These are phyloP conservation scores for Aegilops umbellulata DNA, from an alignment of 176 grass and related monocot genomes.

Conservation along the genomic window DNA sequence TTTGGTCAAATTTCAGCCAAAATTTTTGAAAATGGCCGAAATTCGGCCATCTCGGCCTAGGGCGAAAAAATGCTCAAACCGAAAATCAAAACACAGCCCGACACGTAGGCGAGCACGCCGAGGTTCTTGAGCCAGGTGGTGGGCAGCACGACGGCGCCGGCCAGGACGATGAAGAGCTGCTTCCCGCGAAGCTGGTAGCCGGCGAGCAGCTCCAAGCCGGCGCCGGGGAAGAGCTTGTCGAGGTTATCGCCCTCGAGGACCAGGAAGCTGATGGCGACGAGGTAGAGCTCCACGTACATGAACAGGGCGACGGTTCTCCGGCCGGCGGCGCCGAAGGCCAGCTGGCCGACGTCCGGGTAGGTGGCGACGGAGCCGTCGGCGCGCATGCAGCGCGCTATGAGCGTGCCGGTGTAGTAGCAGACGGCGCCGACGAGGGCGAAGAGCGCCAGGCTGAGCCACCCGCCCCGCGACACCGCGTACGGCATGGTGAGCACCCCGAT, in stretches of 20 bases:
- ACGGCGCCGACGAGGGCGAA: slow-evolving; percentile 2
- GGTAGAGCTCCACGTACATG: slow-evolving; percentile 14
- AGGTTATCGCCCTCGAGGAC: slow-evolving; percentile 7
- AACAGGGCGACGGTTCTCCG: background rate
- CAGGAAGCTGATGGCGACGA: slow-evolving; percentile 1
- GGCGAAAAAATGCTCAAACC: no score
- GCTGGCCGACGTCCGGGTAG: background rate
- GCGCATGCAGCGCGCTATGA: slow-evolving; percentile 6
- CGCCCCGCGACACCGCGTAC: background rate
- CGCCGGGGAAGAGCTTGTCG: background rate
- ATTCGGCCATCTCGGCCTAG: no score
- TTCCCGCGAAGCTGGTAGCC: slow-evolving; percentile 38
- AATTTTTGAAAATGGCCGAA: no score
- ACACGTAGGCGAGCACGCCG: slow-evolving; percentile 38
- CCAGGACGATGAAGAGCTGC: slow-evolving; percentile 41
- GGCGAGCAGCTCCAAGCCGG: background rate
- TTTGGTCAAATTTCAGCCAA: no score
- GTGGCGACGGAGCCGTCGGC: background rate
- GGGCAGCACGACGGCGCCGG: slow-evolving; percentile 40
- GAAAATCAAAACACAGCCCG: no score
- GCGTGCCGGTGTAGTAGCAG: background rate
- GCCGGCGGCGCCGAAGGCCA: slow-evolving; percentile 1
- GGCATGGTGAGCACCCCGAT: background rate
- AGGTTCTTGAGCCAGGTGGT: slow-evolving; percentile 50
- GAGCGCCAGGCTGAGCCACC: slow-evolving; percentile 6